These are phyloP conservation scores for Yamadazyma mexicana DNA, from an alignment of 1,139 yeast genomes.

Conservation along the genomic window DNA sequence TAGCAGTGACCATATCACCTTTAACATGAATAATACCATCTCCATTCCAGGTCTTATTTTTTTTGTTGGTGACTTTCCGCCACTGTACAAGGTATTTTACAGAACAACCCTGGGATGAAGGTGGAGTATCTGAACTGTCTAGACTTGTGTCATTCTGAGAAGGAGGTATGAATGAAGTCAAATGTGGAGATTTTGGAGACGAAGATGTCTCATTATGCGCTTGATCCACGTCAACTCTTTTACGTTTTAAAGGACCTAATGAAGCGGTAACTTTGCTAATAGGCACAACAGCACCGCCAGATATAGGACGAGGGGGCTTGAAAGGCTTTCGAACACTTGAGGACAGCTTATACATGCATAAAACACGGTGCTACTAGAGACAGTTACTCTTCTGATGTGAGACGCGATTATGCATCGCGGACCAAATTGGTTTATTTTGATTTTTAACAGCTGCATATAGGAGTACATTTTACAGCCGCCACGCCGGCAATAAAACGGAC, in stretches of 20 bases:
- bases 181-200: not conserved
- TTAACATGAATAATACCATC: slow-evolving; percentile 60
- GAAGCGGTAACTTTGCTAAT: not conserved
- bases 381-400: not conserved
- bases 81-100: slow-evolving; percentile 46
- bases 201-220: not conserved
- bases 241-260: not conserved
- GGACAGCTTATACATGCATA: slow-evolving; percentile 8
- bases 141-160: no score
- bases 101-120: not conserved
- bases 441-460: not conserved
- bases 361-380: not conserved
- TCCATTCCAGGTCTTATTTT: slow-evolving; percentile 94
- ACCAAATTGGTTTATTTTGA: not conserved
- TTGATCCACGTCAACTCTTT: not conserved
- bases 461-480: not conserved
- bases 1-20: slow-evolving; percentile 9
- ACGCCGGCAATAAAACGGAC: no score
- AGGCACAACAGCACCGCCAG: not conserved
- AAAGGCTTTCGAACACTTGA: slow-evolving; percentile 15
- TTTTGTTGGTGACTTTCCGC: slow-evolving; percentile 71
- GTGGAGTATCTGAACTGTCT: no score
- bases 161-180: no score
- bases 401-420: slow-evolving; percentile 1
- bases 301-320: slow-evolving; percentile 17